Conservation (phyloP, 2,329 filamentous ascomycete species). For the Shiraia sp. region DNA sequence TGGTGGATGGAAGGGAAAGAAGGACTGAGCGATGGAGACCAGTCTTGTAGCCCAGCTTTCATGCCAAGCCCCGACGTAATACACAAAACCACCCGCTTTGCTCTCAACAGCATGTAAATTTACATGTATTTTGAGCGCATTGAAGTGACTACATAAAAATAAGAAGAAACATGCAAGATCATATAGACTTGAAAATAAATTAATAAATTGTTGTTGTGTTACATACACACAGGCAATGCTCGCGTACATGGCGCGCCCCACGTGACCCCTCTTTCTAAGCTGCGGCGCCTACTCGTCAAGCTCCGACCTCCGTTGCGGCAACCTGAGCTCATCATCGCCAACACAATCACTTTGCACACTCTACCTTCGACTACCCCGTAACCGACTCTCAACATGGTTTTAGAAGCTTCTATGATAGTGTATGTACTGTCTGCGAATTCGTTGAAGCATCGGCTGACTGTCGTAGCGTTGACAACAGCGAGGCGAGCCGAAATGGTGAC, state of each 20-base stretch:
- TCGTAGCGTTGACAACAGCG: conserved; percentile 89
- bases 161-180: no score
- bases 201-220: no score
- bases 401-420: conserved; percentile 99
- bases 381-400: conserved; percentile 75
- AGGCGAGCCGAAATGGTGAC: conserved; percentile 97
- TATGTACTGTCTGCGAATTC: conserved; percentile 35
- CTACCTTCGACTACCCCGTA: conserved; percentile 7
- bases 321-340: conserved; percentile 26
- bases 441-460: conserved; percentile 20
- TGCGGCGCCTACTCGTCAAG: conserved; percentile 14
- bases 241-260: conserved; percentile 1
- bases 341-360: conserved; percentile 13
- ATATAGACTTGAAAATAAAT: no score
- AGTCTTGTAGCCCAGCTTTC: no score
- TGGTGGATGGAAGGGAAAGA: no score
- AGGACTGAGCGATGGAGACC: no score
- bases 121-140: no score
- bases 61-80: no score
- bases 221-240: background rate
- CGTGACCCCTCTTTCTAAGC: conserved; percentile 3
- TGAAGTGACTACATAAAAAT: no score
- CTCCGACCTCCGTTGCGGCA: conserved; percentile 26
- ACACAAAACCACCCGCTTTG: no score
- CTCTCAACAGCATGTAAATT: no score